Evolutionary conservation across 139 green algal species (phyloP).

Genomic region (Chlorella sp.): DNA sequence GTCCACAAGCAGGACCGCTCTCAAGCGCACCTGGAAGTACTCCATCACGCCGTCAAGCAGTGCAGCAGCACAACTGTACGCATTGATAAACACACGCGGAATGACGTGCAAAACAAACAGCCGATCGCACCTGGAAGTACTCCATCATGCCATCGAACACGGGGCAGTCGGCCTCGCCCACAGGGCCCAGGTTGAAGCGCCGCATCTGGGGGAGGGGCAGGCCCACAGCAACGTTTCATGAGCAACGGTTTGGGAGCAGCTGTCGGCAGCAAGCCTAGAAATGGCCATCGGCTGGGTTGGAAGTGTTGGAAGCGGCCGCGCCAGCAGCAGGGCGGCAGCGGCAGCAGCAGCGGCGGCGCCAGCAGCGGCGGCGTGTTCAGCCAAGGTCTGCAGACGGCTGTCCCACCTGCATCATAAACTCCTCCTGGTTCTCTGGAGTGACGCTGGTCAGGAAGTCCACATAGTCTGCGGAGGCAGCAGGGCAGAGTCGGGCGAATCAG

Average conservation of each 20-base stretch:
- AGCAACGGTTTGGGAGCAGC: too few relatives aligned
- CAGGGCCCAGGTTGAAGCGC: slow-evolving; percentile 96
- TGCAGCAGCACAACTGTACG: too few relatives aligned
- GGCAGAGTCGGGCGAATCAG: too few relatives aligned
- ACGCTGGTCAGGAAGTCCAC: slow-evolving; percentile 95
- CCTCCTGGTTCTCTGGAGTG: slow-evolving; percentile 95
- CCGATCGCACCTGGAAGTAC: slow-evolving; percentile 91
- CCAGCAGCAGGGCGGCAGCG: background rate
- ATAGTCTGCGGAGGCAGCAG: slow-evolving; percentile 93
- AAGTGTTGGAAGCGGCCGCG: too few relatives aligned
- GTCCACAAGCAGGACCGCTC: too few relatives aligned
- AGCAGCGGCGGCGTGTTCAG: background rate
- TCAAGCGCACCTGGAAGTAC: slow-evolving; percentile 83
- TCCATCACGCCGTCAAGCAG: slow-evolving; percentile 98
- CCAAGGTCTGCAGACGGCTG: background rate
- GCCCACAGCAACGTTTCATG: too few relatives aligned
- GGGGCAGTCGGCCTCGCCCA: slow-evolving; percentile 93
- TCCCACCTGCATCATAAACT: slow-evolving; percentile 83
- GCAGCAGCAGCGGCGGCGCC: background rate
- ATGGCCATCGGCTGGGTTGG: too few relatives aligned
- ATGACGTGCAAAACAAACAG: too few relatives aligned
- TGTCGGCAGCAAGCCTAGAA: too few relatives aligned
- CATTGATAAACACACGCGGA: too few relatives aligned
- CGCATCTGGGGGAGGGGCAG: too few relatives aligned
- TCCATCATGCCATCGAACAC: slow-evolving; percentile 99